Evolutionary conservation across 169 alveolate genomes (phyloP).

Genomic region (Eimeria sp.): DNA sequence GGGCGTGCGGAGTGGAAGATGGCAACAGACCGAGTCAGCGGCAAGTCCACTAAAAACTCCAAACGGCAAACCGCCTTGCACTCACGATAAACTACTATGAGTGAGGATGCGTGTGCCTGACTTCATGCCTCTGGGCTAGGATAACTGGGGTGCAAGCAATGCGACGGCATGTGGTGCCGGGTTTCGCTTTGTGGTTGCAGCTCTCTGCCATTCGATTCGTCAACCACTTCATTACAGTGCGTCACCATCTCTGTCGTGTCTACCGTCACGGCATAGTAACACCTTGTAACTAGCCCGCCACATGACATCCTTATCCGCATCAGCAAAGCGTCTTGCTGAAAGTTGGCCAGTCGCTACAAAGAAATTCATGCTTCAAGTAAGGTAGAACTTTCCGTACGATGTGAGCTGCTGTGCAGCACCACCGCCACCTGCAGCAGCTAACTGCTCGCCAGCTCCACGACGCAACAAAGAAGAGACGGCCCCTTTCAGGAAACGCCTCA

Average conservation of each 20-base stretch:
- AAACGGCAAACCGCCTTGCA: not conserved
- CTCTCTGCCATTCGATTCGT: slow-evolving; percentile 60
- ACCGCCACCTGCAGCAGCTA: slow-evolving; percentile 74
- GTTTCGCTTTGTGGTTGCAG: slow-evolving; percentile 7
- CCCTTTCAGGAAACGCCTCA: not conserved
- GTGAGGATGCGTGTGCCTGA: not conserved
- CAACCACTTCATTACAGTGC: slow-evolving; percentile 57
- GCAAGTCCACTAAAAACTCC: not conserved
- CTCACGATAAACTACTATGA: not conserved
- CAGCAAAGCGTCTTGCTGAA: not conserved
- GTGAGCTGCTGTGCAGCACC: slow-evolving; percentile 75
- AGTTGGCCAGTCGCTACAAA: not conserved
- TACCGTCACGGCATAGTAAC: not conserved
- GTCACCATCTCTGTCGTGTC: not conserved
- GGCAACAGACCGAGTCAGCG: slow-evolving; percentile 67
- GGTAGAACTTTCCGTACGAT: slow-evolving; percentile 19
- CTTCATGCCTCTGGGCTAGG: not conserved
- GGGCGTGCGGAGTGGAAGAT: slow-evolving; percentile 66
- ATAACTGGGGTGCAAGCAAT: too few species aligned
- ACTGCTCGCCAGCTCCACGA: slow-evolving; percentile 66
- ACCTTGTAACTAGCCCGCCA: not conserved
- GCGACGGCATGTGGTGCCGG: not conserved
- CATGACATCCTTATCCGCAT: not conserved
- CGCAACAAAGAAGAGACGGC: not conserved
- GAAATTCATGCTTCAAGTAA: slow-evolving; percentile 24